Percentiles rank a stretch among this genome's conserved stretches.
phyloP scores from a whole-genome alignment of 768 basidiomycete genomes.

The Boletus edulis region DNA sequence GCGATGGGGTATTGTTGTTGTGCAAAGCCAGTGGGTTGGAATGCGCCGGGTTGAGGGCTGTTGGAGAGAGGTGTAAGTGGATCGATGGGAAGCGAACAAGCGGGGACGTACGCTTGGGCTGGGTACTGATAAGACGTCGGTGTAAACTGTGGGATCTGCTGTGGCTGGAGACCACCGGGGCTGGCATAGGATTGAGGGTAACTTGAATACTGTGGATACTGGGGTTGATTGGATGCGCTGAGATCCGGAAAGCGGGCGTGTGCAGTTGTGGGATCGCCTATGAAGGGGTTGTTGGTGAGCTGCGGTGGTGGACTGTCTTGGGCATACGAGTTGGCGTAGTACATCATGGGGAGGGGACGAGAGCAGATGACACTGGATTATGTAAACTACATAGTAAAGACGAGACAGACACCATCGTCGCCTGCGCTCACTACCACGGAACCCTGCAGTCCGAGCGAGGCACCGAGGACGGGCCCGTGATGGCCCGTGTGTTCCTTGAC shows the following conservation, averaged over 20 bases:
- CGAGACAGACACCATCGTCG: conserved; percentile 85
- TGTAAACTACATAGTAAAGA: conserved; percentile 56
- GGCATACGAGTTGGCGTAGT: conserved; percentile 44
- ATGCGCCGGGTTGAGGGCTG: conserved; percentile 10
- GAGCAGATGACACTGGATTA: conserved; percentile 14
- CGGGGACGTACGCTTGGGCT: conserved; percentile 18
- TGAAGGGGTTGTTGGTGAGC: conserved; percentile 64
- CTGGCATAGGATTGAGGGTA: conserved; percentile 18
- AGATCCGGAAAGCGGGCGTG: conserved; percentile 67
- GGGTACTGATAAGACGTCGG: conserved; percentile 25
- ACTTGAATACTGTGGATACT: conserved; percentile 33
- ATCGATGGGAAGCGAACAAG: not conserved
- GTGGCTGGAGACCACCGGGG: not conserved
- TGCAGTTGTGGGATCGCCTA: conserved; percentile 47
- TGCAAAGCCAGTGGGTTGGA: conserved; percentile 57
- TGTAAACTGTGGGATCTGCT: conserved; percentile 16
- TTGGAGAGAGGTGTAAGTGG: not conserved
- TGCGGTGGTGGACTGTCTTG: conserved; percentile 18
- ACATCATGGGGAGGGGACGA: conserved; percentile 26
- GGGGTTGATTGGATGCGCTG: conserved; percentile 27
- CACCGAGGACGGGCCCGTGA: conserved; percentile 68
- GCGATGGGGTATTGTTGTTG: conserved; percentile 40
- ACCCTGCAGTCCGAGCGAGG: conserved; percentile 68
- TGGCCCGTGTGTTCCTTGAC: conserved; percentile 84
- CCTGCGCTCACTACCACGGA: conserved; percentile 82